Percentiles rank a stretch among this genome's conserved stretches.
Conservation (phyloP, 2,329 filamentous ascomycete species). For the Balansia obtecta region DNA sequence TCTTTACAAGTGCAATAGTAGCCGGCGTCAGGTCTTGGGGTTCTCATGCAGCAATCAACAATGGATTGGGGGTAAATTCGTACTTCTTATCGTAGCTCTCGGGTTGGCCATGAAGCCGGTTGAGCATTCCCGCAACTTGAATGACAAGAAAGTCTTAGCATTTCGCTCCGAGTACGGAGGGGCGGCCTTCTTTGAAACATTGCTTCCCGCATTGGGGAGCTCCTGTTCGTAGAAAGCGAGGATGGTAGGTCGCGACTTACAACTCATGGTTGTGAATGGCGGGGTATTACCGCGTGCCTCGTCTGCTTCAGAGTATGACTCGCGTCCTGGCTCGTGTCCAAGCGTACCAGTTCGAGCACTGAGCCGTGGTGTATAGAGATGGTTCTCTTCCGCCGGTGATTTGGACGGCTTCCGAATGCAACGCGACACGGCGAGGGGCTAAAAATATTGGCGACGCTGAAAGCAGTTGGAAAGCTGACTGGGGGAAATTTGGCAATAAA, state of each 20-base stretch:
- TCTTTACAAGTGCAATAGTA: slow-evolving; percentile 29
- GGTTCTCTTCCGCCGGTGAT: no score
- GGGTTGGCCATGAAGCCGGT: slow-evolving; percentile 90
- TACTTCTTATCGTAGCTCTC: slow-evolving; percentile 99
- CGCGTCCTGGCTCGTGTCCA: neutral
- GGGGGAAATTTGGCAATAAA: neutral
- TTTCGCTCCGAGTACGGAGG: neutral
- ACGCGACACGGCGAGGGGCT: neutral
- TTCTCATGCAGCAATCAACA: slow-evolving; percentile 3
- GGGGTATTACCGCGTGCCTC: slow-evolving; percentile 12
- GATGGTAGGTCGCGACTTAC: slow-evolving; percentile 15
- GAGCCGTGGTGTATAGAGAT: neutral
- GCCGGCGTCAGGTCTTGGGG: slow-evolving; percentile 1
- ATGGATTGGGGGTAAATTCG: slow-evolving; percentile 15
- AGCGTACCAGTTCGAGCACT: neutral
- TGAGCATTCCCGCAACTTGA: slow-evolving; percentile 77
- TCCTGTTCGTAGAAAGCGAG: neutral
- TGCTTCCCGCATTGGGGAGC: neutral
- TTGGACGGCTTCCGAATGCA: neutral
- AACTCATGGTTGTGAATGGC: slow-evolving; percentile 19
- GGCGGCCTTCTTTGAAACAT: neutral
- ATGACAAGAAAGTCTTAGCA: slow-evolving; percentile 1
- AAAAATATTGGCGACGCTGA: neutral
- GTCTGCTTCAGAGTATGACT: neutral
- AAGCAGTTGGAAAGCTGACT: neutral